Conservation (phyloP, 1,139 yeast species). For the Scheffersomyces cryptocercus region DNA sequence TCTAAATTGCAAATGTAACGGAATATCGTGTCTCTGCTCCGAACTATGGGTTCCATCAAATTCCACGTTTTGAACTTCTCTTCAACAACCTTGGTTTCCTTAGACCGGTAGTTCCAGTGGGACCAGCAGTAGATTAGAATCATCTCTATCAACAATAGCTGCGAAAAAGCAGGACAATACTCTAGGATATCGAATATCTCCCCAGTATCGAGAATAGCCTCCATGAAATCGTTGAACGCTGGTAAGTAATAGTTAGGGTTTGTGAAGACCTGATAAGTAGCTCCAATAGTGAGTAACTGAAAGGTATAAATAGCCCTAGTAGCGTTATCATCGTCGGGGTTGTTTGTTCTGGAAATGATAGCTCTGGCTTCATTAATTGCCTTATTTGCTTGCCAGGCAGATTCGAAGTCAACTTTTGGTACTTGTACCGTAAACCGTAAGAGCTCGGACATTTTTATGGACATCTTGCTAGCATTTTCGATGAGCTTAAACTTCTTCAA, state of each 20-base stretch:
- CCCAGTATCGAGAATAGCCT: conserved; percentile 33
- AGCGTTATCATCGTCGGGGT: neutral
- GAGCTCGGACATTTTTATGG: conserved; percentile 11
- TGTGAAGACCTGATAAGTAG: conserved; percentile 17
- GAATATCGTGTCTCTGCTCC: conserved; percentile 28
- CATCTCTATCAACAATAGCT: conserved; percentile 28
- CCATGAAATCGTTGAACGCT: conserved; percentile 36
- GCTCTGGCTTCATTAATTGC: conserved; percentile 8
- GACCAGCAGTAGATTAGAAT: conserved; percentile 38
- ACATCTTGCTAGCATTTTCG: neutral
- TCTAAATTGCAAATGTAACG: conserved; percentile 31
- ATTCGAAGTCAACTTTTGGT: conserved; percentile 12
- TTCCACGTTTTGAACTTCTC: conserved; percentile 13
- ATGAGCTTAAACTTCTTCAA: neutral
- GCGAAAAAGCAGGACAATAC: conserved; percentile 13
- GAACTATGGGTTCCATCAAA: conserved; percentile 23
- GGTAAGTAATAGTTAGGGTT: conserved; percentile 34
- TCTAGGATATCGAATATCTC: conserved; percentile 19
- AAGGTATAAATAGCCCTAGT: conserved; percentile 6
- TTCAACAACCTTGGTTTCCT: conserved; percentile 5
- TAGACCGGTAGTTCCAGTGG: conserved; percentile 30
- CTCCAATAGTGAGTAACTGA: conserved; percentile 21
- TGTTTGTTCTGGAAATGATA: conserved; percentile 4
- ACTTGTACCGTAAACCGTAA: conserved; percentile 9
- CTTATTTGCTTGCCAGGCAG: conserved; percentile 18